Evolutionary conservation across 805 yeast species (phyloP), one percentile per base, ranked within the genome.

Genomic region (Yarrowia sp.): DNA sequence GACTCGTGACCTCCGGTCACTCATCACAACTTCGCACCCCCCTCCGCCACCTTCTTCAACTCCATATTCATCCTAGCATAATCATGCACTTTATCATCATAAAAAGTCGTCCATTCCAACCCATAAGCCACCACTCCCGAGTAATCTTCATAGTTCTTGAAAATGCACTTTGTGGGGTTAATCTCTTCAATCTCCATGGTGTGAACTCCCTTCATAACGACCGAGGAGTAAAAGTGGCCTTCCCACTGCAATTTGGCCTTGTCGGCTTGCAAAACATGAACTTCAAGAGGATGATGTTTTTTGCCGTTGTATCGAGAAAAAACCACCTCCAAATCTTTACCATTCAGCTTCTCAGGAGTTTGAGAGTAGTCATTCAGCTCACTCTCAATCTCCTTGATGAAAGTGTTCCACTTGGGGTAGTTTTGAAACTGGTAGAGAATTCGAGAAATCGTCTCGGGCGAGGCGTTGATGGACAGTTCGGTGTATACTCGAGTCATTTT

Each of bases 61-160:
- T 55, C 62, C 38, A 31, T 31, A 38, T 55, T 55, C 62, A 55
- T 55, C 41, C 62, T n/a, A 7, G 45, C 48, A 9, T 55, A 55
- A 22, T 55, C 48, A 8, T 39, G 45, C 18, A 41, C 48, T 28
- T 41, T 39, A n/a, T 55, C 48, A 11, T 42, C 48, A 28, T 35
- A 55, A 11, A 39, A 41, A 1, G 48, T 32, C 8, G 62, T 55
- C 62, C 62, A 55, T 13, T 39, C 45, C 7, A 55, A 36, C 4
- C 47, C 62, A n/a, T 39, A 39, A 11, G 62, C 48, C 9, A 31
- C 39, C 7, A 55, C 39, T 8, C 62, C 62, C 11, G 48, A 41
- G 31, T 35, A 55, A 13, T 55, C 47, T 22, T 55, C 62, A 14
- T 42, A 39, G 17, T 55, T 39, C 32, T 55, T 55, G 39, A 55